Percentiles rank a stretch among this genome's conserved stretches.
Evolutionary conservation across 2,329 filamentous ascomycete species (phyloP).

Genomic region (Leptodontidium sp.): DNA sequence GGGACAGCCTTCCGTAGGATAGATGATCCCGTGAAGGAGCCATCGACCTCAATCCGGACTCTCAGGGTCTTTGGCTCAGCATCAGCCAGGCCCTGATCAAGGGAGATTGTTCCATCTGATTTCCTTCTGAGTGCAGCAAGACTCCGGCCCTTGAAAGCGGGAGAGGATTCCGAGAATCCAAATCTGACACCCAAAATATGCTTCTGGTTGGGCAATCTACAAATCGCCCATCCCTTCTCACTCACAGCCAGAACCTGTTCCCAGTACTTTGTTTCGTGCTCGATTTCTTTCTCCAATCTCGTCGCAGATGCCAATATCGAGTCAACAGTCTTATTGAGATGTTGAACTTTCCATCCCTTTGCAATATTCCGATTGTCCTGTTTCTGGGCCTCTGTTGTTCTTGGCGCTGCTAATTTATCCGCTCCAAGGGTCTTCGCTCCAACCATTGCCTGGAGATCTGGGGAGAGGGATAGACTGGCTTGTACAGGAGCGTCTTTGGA

Average conservation of each 20-base stretch:
- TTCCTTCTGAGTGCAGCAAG: conserved; percentile 80
- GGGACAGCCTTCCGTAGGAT: conserved; percentile 59
- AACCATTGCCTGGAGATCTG: conserved; percentile 72
- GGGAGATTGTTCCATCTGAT: conserved; percentile 75
- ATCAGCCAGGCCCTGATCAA: conserved; percentile 67
- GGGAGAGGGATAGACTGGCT: conserved; percentile 74
- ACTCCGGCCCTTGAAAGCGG: conserved; percentile 72
- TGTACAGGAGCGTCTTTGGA: conserved; percentile 81
- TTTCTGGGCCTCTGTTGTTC: conserved; percentile 61
- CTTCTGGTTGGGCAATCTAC: conserved; percentile 75
- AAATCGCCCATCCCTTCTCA: conserved; percentile 86
- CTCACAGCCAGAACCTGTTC: conserved; percentile 82
- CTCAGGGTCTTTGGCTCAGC: conserved; percentile 67
- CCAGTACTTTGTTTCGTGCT: conserved; percentile 88
- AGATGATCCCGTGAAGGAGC: conserved; percentile 65
- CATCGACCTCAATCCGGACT: conserved; percentile 69
- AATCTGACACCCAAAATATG: conserved; percentile 86
- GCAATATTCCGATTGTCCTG: conserved; percentile 65
- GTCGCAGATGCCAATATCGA: conserved; percentile 76
- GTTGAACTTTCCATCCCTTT: conserved; percentile 80
- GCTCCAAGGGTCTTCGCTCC: conserved; percentile 78
- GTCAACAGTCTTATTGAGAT: conserved; percentile 77
- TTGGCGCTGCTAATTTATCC: conserved; percentile 69
- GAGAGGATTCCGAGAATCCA: conserved; percentile 79
- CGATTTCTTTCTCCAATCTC: conserved; percentile 78